Percentiles rank a stretch among this genome's conserved stretches.
phyloP scores from a whole-genome alignment of 2,329 filamentous ascomycete species.

The Verticillium alfalfae region DNA sequence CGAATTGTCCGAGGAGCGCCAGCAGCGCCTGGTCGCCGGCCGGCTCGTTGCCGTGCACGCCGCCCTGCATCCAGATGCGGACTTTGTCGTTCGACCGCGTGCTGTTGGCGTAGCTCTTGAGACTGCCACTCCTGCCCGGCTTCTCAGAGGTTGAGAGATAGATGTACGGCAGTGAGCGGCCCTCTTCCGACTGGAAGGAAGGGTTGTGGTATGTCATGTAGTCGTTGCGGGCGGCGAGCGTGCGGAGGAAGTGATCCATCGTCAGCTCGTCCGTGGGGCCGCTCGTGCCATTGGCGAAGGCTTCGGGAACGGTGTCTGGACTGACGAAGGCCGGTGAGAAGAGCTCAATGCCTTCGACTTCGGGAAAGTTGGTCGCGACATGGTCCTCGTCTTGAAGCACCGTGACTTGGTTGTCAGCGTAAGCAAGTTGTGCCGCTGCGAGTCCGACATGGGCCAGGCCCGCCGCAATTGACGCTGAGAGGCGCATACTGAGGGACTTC shows the following conservation, averaged over 20 bases:
- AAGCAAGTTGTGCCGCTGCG: conserved; percentile 12
- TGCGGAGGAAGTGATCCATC: conserved; percentile 14
- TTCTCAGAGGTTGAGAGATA: conserved; percentile 7
- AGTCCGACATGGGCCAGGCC: conserved; percentile 14
- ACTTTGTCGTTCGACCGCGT: conserved; percentile 14
- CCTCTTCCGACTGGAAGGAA: conserved; percentile 15
- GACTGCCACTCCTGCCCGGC: not conserved
- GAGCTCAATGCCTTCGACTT: conserved; percentile 14
- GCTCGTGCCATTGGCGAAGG: conserved; percentile 19
- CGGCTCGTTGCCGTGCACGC: conserved; percentile 25
- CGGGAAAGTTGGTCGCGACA: conserved; percentile 16
- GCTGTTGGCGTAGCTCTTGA: conserved; percentile 6
- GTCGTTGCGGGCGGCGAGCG: conserved; percentile 14
- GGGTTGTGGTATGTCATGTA: conserved; percentile 16
- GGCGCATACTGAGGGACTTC: not conserved
- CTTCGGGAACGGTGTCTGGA: conserved; percentile 13
- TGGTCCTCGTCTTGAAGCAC: conserved; percentile 14
- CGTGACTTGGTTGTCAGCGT: conserved; percentile 18
- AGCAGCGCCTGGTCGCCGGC: conserved; percentile 22
- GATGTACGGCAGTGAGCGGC: conserved; percentile 15
- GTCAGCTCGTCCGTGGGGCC: conserved; percentile 18
- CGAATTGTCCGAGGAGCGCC: conserved; percentile 22
- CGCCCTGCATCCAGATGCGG: conserved; percentile 23
- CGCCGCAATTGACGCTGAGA: not conserved
- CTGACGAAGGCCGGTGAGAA: conserved; percentile 18